Evolutionary conservation across 345 rosid species (phyloP).

Genomic region (Citrus cavaleriei): DNA sequence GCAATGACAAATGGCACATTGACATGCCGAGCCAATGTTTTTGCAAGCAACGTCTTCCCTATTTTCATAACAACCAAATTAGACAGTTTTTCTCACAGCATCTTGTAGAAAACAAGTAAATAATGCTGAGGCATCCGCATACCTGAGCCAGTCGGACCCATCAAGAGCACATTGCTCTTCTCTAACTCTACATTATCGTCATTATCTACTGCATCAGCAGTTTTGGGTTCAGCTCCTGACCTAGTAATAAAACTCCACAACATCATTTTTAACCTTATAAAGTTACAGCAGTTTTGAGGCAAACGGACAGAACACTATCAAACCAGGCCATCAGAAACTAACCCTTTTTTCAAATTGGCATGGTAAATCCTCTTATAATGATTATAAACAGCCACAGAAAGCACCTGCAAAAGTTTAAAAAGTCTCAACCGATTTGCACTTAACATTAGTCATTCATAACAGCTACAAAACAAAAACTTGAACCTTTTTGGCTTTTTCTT

Average conservation of each 20-base stretch:
- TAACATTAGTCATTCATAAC: neutral
- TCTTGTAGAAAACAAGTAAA: neutral
- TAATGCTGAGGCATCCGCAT: conserved; percentile 12
- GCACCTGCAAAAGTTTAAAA: conserved; percentile 47
- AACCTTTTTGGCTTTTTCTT: conserved; percentile 83
- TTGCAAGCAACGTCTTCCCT: conserved; percentile 88
- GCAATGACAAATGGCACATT: conserved; percentile 87
- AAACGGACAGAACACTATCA: neutral
- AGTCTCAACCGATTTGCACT: neutral
- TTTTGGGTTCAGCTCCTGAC: conserved; percentile 65
- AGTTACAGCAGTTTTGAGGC: neutral
- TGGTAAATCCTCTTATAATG: conserved; percentile 88
- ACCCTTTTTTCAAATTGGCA: conserved; percentile 68
- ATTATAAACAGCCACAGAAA: conserved; percentile 90
- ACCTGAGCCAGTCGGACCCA: conserved; percentile 99
- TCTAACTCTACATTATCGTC: conserved; percentile 86
- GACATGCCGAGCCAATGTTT: conserved; percentile 77
- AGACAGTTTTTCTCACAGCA: conserved; percentile 4
- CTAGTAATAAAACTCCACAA: conserved; percentile 53
- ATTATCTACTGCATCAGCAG: conserved; percentile 44
- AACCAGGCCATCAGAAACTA: conserved; percentile 24
- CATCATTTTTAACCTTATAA: conserved; percentile 20
- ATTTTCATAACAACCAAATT: conserved; percentile 22
- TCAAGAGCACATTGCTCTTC: conserved; percentile 91
- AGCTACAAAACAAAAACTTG: neutral